These are phyloP conservation scores for Simplicillium aogashimaense DNA, from an alignment of 2,329 filamentous ascomycete genomes.

Conservation along the genomic window DNA sequence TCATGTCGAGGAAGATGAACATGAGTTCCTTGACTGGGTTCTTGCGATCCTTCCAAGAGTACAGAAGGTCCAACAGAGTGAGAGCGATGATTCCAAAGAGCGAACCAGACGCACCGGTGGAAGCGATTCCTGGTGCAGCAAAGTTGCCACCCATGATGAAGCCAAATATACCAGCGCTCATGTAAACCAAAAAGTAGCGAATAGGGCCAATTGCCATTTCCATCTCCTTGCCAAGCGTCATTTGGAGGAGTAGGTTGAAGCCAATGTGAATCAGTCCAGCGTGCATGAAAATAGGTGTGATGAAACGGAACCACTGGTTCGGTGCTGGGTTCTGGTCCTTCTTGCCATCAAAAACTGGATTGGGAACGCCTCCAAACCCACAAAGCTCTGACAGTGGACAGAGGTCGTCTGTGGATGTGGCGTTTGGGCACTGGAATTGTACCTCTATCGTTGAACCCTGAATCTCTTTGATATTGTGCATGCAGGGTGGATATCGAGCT, in stretches of 20 bases:
- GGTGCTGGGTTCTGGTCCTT: conserved; percentile 49
- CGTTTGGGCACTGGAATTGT: conserved; percentile 73
- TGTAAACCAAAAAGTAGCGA: conserved; percentile 82
- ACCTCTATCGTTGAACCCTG: conserved; percentile 41
- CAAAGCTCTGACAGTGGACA: conserved; percentile 76
- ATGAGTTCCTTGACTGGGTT: conserved; percentile 75
- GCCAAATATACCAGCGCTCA: conserved; percentile 87
- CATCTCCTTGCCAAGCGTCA: conserved; percentile 87
- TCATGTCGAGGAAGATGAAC: conserved; percentile 76
- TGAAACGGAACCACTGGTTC: conserved; percentile 96
- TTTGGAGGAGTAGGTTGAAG: conserved; percentile 87
- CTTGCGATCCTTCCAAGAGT: conserved; percentile 76
- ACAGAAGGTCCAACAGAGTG: conserved; percentile 78
- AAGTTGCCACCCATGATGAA: conserved; percentile 94
- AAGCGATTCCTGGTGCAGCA: conserved; percentile 69
- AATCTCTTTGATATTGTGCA: conserved; percentile 69
- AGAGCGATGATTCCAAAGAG: conserved; percentile 90
- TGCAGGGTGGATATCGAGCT: conserved; percentile 83
- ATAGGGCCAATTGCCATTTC: conserved; percentile 81
- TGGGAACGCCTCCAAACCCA: conserved; percentile 65
- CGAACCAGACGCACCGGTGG: conserved; percentile 79
- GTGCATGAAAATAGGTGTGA: conserved; percentile 90
- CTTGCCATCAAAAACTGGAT: conserved; percentile 50
- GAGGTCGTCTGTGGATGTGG: conserved; percentile 47
- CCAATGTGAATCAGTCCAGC: conserved; percentile 89